Evolutionary conservation across 2,329 filamentous ascomycete genomes (phyloP).

Genomic region (Clathrospora elynae): DNA sequence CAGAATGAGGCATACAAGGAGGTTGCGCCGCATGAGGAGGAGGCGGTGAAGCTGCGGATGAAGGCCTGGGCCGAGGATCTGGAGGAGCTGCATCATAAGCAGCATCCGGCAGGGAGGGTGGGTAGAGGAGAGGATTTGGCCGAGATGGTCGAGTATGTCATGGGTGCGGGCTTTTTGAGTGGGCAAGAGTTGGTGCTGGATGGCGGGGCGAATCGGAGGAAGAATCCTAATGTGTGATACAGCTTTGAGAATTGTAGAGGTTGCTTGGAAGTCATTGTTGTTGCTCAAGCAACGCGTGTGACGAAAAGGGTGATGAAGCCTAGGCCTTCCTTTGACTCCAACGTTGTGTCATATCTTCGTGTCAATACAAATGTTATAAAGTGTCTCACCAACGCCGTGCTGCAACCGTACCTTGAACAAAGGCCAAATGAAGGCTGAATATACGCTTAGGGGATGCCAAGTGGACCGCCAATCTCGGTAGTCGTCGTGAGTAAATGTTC

Average conservation of each 20-base stretch:
- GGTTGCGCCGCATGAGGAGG: slow-evolving; percentile 24
- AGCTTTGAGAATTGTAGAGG: slow-evolving; percentile 5
- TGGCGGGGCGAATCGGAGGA: slow-evolving; percentile 30
- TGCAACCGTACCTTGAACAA: too few relatives aligned
- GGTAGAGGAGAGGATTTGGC: slow-evolving; percentile 57
- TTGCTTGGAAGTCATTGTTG: not conserved
- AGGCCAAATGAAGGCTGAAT: too few relatives aligned
- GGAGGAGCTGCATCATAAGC: slow-evolving; percentile 52
- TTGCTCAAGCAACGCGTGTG: not conserved
- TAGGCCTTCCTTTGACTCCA: too few relatives aligned
- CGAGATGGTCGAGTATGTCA: slow-evolving; percentile 50
- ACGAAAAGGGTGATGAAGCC: too few relatives aligned
- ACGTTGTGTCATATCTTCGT: too few relatives aligned
- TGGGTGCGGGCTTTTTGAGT: slow-evolving; percentile 49
- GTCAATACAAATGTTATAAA: too few relatives aligned
- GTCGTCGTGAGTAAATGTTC: too few relatives aligned
- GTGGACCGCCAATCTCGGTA: not conserved
- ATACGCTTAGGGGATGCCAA: too few relatives aligned
- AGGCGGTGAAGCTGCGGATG: slow-evolving; percentile 18
- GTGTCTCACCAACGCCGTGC: not conserved
- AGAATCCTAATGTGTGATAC: slow-evolving; percentile 33
- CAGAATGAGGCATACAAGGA: slow-evolving; percentile 24
- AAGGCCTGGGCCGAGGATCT: slow-evolving; percentile 54
- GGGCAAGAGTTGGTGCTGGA: slow-evolving; percentile 37
- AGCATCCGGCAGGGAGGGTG: slow-evolving; percentile 57